Conservation (phyloP, 768 basidiomycete genomes). For the Pulveroboletus sp. region DNA sequence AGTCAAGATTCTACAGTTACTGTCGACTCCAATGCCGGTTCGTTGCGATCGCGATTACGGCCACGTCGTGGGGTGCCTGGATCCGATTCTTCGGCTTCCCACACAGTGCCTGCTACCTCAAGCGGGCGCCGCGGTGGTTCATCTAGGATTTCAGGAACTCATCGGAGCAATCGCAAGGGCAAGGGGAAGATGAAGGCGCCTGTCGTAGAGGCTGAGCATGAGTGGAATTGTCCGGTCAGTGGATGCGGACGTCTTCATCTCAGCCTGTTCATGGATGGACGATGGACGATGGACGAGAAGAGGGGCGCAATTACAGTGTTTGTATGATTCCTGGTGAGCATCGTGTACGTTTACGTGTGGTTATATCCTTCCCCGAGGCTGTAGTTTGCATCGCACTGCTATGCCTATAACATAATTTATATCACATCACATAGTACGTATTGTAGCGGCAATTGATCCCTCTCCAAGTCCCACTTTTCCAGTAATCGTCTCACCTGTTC, state of each 20-base stretch:
- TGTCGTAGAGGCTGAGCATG: slow-evolving; percentile 44
- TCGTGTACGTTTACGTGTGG: slow-evolving; percentile 17
- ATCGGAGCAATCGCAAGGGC: slow-evolving; percentile 27
- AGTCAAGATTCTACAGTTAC: slow-evolving; percentile 29
- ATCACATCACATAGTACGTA: slow-evolving; percentile 11
- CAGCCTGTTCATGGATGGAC: slow-evolving; percentile 54
- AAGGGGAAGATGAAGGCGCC: slow-evolving; percentile 34
- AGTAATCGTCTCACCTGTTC: background rate
- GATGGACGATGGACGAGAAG: slow-evolving; percentile 57
- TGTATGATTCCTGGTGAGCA: slow-evolving; percentile 28
- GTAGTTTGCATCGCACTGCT: slow-evolving; percentile 1
- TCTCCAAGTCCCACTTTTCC: background rate
- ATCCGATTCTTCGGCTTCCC: slow-evolving; percentile 2
- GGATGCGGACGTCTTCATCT: slow-evolving; percentile 52
- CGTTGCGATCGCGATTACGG: slow-evolving; percentile 58
- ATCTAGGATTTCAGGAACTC: background rate
- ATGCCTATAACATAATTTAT: slow-evolving; percentile 12
- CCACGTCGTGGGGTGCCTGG: slow-evolving; percentile 34
- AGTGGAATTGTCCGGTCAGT: slow-evolving; percentile 64
- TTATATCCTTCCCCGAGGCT: slow-evolving; percentile 1
- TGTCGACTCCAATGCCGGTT: slow-evolving; percentile 25
- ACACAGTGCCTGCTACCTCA: slow-evolving; percentile 3
- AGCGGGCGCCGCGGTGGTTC: slow-evolving; percentile 7
- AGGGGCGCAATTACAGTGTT: slow-evolving; percentile 38
- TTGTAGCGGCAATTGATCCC: slow-evolving; percentile 11